Evolutionary conservation across 352 stramenopile species (phyloP), one percentile per base, ranked within the genome.

Genomic region (Aphanomyces astaci): DNA sequence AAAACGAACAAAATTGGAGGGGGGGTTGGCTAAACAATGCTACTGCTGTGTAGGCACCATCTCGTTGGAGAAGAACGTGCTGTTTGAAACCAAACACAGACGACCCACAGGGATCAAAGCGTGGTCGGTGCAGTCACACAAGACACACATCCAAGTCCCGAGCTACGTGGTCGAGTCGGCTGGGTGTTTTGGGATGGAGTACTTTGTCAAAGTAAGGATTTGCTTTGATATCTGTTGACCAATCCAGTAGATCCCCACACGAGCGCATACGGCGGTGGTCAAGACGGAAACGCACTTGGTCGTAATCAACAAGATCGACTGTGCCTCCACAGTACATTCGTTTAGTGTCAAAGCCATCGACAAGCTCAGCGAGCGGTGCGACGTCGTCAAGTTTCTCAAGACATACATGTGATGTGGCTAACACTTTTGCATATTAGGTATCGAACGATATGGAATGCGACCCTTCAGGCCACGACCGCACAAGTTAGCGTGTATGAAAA

Each of bases 321-420:
- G 81, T 57, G 87, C 86, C 67, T 89, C 81, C 30, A 80, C 81
- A 1, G 86, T 88, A 46, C 87, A 88, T 24, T 88, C 81, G 1
- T 89, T 89, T 60, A 89, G 79, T 0, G 73, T 78, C 11, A 78
- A 80, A 17, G 77, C 79, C 17, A 75, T 86, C 24, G 81, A 87
- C 51, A 77, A 77, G 24, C 83, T 89, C 33, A 68, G 78, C 31
- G 78, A 84, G 45, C 84, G 82, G 39, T 82, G 77, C 67, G 73
- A 80, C 27, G 80, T 49, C 3, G 3, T 3, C 25, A 15, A 51
- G 15, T 7, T 9, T 32, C 10, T 31, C 11, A 27, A 13, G 4
- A 13, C 54, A 63, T 63, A 24, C 15, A 1, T 55, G 22, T 17
- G 76, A 54, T 86, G 66, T 48, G 66, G 65, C 19, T 75, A n/a